phyloP scores from a whole-genome alignment of 2,329 filamentous ascomycete genomes.

The Sarocladium kiliense region DNA sequence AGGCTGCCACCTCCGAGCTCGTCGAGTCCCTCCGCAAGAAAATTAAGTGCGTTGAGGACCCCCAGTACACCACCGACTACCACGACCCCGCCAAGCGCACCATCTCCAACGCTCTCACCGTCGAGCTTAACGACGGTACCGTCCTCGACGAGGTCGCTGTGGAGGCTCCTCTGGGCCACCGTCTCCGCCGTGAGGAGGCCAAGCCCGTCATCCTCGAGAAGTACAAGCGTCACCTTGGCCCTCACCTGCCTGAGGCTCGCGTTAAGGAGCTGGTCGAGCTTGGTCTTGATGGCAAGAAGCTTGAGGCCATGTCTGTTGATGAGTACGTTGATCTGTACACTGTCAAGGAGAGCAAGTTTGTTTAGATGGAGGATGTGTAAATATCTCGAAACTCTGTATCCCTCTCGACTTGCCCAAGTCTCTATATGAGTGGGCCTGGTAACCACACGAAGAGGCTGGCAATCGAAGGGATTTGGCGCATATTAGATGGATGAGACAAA shows the following conservation, averaged over 20 bases:
- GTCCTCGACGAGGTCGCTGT: slow-evolving; percentile 85
- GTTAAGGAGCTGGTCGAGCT: slow-evolving; percentile 81
- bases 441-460: neutral
- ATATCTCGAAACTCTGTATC: neutral
- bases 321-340: slow-evolving; percentile 86
- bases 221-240: slow-evolving; percentile 85
- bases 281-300: slow-evolving; percentile 65
- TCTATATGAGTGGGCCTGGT: neutral
- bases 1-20: slow-evolving; percentile 84
- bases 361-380: slow-evolving; percentile 6
- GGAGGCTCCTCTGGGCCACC: slow-evolving; percentile 91
- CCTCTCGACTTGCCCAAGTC: neutral
- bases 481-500: slow-evolving; percentile 1
- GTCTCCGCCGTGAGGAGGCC: slow-evolving; percentile 85
- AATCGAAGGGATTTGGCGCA: neutral
- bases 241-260: slow-evolving; percentile 71
- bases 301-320: slow-evolving; percentile 81
- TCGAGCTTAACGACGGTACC: slow-evolving; percentile 91
- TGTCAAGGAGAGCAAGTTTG: slow-evolving; percentile 57
- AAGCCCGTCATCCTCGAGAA: slow-evolving; percentile 96
- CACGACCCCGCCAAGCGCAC: slow-evolving; percentile 89
- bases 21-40: slow-evolving; percentile 88
- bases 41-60: slow-evolving; percentile 95
- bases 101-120: slow-evolving; percentile 94
- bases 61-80: slow-evolving; percentile 91